Percentiles rank a stretch among this genome's conserved stretches.
These are phyloP conservation scores for Phytophthora ohioensis DNA, from an alignment of 352 stramenopile species.

Conservation along the genomic window DNA sequence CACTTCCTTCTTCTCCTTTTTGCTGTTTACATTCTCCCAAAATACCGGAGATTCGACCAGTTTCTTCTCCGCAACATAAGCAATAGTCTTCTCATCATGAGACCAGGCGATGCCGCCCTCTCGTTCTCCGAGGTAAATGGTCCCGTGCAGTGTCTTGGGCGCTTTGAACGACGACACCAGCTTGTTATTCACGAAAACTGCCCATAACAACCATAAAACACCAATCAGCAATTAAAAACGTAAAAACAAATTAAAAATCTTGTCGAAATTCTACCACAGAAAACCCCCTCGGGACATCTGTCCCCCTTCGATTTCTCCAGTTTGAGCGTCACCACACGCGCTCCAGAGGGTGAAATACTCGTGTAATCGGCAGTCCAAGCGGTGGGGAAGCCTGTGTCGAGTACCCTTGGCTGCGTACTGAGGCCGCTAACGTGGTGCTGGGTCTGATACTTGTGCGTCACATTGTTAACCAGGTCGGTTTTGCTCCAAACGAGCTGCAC, in stretches of 20 bases:
- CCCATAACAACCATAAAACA: not conserved
- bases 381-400: constrained; percentile 46
- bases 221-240: not conserved
- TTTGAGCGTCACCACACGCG: constrained; percentile 67
- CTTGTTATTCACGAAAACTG: constrained; percentile 54
- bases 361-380: constrained; percentile 51
- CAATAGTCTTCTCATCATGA: constrained; percentile 73
- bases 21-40: constrained; percentile 66
- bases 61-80: constrained; percentile 84
- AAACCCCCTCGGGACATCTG: constrained; percentile 50
- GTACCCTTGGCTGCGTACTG: constrained; percentile 33
- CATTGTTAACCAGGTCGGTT: constrained; percentile 67
- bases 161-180: constrained; percentile 66
- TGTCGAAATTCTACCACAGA: constrained; percentile 40
- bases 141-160: constrained; percentile 73
- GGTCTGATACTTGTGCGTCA: constrained; percentile 62
- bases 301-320: constrained; percentile 56
- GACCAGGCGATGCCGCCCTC: constrained; percentile 83
- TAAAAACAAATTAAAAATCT: not conserved
- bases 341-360: constrained; percentile 64
- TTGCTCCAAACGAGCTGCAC: constrained; percentile 71
- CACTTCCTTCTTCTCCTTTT: constrained; percentile 40
- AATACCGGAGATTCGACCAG: constrained; percentile 52
- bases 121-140: constrained; percentile 74
- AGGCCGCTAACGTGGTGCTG: constrained; percentile 56